Base-by-base conservation (phyloP, 192 early-diverging fungal genomes). In the Coemansia sp. region DNA sequence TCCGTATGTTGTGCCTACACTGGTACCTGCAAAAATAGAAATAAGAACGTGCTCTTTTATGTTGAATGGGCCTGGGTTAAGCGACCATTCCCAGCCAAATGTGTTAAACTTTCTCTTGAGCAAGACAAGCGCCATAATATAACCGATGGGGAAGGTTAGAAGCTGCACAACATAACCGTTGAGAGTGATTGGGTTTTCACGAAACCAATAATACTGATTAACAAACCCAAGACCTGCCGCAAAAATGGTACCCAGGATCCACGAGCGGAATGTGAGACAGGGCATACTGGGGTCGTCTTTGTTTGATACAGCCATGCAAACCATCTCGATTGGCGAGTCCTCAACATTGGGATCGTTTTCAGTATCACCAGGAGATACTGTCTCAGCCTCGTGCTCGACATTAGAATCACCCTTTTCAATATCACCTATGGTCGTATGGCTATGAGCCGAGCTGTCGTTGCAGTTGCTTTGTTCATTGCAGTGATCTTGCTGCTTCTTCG, bases 41-140 rank as follows among this genome's bases (percentile, higher is more conserved):
- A 94, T 91, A 16, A 97, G 81, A 3, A 91, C 93, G 70, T 95
- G 92, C 65, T 94, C 95, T 74, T 97, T 97, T 69, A 94, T 88
- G 66, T 84, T 88, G 83, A 95, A 96, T 15, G 90, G 94, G 0
- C 94, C 94, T 0, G 92, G 90, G 66, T 96, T 96, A 40, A 94
- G 85, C n/a, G 81, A 61, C 81, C 81, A 84, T 42, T 72, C 56
- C 64, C 63, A 79, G 16, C 87, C 81, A 67, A 88, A 87, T 0
- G 85, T 54, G n/a, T 57, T 52, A 64, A 89, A 73, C 18, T 76
- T 83, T 23, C 70, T 68, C 15, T 77, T 79, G 12, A 92, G 91
- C 52, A 93, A 64, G 12, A 88, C 63, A 23, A 76, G 70, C 9
- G 89, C 91, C 71, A 92, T 64, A 21, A 92, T 56, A 7, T 83